Percentiles rank a stretch among this genome's conserved stretches.
Conservation (phyloP, 2,329 filamentous ascomycete species). For the Myriosclerotinia duriaeana region DNA sequence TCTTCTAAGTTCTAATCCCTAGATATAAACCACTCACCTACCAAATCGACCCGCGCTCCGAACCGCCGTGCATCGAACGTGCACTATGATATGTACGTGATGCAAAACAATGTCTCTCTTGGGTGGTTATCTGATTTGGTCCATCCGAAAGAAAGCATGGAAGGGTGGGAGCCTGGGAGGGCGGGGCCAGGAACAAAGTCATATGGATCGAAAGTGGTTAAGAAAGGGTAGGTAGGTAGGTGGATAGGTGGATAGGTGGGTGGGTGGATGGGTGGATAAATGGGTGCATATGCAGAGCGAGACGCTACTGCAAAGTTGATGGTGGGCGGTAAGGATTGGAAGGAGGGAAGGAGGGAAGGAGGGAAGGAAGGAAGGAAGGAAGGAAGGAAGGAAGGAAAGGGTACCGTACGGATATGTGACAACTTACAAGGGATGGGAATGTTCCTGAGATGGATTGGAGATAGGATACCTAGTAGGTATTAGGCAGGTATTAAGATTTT, state of each 20-base stretch:
- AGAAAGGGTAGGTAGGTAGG: not conserved
- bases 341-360: not conserved
- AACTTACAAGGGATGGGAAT: slow-evolving; percentile 7
- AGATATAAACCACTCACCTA: not conserved
- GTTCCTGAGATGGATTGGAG: not conserved
- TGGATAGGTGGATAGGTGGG: not conserved
- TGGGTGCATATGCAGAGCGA: not conserved
- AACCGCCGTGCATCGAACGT: not conserved
- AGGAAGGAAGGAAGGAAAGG: not conserved
- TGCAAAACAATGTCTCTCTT: slow-evolving; percentile 6
- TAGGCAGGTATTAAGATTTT: not conserved
- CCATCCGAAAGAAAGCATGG: too few species aligned
- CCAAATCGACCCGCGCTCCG: too few species aligned
- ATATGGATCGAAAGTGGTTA: not conserved
- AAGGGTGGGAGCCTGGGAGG: not conserved
- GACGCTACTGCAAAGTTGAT: slow-evolving; percentile 22
- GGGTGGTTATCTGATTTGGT: not conserved
- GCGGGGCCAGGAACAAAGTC: not conserved
- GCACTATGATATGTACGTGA: slow-evolving; percentile 14
- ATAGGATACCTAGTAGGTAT: too few species aligned
- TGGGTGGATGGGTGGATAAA: not conserved
- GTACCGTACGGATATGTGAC: not conserved
- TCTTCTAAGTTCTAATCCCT: not conserved
- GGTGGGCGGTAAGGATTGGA: slow-evolving; percentile 16
- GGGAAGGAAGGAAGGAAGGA: not conserved